Percentiles rank a stretch among this genome's conserved stretches.
Conservation (phyloP, 306 rosid genomes). For the Chamaecrista fasciculata region DNA sequence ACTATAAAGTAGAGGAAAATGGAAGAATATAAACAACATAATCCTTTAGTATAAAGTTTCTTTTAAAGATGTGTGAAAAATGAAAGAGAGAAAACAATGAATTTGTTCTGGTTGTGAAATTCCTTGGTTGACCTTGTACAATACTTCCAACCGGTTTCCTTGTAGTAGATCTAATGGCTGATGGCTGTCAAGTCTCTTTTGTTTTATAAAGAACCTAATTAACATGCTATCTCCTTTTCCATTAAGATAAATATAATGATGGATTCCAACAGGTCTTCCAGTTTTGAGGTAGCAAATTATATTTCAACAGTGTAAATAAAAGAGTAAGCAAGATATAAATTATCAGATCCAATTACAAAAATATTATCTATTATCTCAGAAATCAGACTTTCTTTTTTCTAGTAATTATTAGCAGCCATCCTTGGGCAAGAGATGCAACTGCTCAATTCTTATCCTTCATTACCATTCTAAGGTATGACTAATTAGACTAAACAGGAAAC, state of each 20-base stretch:
- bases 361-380: neutral
- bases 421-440: neutral
- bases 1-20: neutral
- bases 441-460: conserved; percentile 13
- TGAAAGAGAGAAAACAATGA: neutral
- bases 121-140: neutral
- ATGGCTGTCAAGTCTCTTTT: neutral
- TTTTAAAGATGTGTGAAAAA: neutral
- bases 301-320: neutral
- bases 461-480: neutral
- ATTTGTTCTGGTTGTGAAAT: neutral
- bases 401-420: conserved; percentile 7
- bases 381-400: neutral
- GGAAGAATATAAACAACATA: neutral
- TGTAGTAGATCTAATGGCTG: neutral
- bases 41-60: neutral
- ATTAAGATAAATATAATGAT: neutral
- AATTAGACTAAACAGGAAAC: conserved; percentile 12
- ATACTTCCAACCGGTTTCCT: neutral
- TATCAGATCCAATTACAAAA: neutral
- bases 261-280: neutral
- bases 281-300: conserved; percentile 1
- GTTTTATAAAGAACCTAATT: neutral
- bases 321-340: neutral
- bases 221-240: neutral